Percentiles rank a stretch among this genome's conserved stretches.
phyloP scores from a whole-genome alignment of 441 rosid genomes.

The Mallotus repandus region DNA sequence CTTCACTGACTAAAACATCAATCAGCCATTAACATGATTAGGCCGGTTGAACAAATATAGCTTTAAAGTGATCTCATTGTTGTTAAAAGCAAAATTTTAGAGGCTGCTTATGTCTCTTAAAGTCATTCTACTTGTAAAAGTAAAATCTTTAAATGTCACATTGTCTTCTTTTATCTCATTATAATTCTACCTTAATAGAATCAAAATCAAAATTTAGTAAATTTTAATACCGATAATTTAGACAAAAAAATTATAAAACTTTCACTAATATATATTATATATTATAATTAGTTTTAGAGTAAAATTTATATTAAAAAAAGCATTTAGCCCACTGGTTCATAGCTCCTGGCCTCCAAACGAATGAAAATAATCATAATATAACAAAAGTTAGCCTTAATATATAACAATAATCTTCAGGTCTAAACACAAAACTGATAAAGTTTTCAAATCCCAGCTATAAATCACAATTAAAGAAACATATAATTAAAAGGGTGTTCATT shows the following conservation, averaged over 20 bases:
- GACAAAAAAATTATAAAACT: too few species aligned
- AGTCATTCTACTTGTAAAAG: slow-evolving; percentile 7
- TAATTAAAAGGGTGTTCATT: background rate
- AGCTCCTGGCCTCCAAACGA: too few species aligned
- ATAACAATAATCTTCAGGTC: background rate
- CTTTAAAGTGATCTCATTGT: background rate
- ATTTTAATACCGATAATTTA: too few species aligned
- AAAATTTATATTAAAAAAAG: too few species aligned
- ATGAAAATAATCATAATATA: too few species aligned
- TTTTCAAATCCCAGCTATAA: slow-evolving; percentile 7
- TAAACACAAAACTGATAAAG: slow-evolving; percentile 12
- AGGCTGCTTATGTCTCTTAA: background rate
- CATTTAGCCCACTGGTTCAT: too few species aligned
- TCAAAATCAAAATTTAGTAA: too few species aligned
- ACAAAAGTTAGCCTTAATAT: too few species aligned
- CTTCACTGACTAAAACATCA: background rate
- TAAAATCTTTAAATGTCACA: background rate
- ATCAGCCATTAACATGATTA: background rate
- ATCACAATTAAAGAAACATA: background rate
- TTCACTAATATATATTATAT: too few species aligned
- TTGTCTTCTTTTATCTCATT: too few species aligned
- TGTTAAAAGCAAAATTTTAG: slow-evolving; percentile 6
- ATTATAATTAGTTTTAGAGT: too few species aligned
- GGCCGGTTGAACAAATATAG: slow-evolving; percentile 6
- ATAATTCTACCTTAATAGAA: too few species aligned